These are phyloP conservation scores for Fusarium decemcellulare DNA, from an alignment of 2,329 filamentous ascomycete species.

Conservation along the genomic window DNA sequence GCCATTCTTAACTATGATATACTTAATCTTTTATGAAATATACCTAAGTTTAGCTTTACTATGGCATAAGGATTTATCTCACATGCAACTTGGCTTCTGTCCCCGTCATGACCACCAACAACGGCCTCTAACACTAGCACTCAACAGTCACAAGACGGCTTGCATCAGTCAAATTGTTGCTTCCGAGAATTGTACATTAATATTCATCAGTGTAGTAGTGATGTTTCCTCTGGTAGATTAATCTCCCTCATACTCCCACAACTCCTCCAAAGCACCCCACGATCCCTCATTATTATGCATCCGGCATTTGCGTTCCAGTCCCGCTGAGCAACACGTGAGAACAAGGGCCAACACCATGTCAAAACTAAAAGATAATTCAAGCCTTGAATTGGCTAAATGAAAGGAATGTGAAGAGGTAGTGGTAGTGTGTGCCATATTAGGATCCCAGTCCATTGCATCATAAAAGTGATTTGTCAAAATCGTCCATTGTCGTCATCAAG, in stretches of 20 bases:
- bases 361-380: constrained; percentile 2
- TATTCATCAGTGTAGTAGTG: constrained; percentile 1
- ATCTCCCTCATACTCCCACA: not conserved
- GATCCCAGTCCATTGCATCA: constrained; percentile 12
- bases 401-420: constrained; percentile 4
- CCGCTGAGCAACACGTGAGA: not conserved
- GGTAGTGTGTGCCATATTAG: constrained; percentile 13
- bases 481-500: constrained; percentile 45
- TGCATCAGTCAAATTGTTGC: not conserved
- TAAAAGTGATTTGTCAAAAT: constrained; percentile 31
- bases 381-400: not conserved
- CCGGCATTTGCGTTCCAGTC: constrained; percentile 1
- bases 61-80: too few relatives aligned
- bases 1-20: too few relatives aligned
- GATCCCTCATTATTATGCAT: not conserved
- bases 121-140: too few relatives aligned
- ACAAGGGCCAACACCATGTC: not conserved
- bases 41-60: too few relatives aligned
- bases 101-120: too few relatives aligned
- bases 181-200: constrained; percentile 17
- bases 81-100: too few relatives aligned
- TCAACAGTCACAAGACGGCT: not conserved
- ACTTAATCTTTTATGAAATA: too few relatives aligned
- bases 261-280: not conserved
- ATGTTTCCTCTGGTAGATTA: not conserved